Conservation (phyloP, 805 yeast genomes). For the Sugiyamaella floridensis region DNA sequence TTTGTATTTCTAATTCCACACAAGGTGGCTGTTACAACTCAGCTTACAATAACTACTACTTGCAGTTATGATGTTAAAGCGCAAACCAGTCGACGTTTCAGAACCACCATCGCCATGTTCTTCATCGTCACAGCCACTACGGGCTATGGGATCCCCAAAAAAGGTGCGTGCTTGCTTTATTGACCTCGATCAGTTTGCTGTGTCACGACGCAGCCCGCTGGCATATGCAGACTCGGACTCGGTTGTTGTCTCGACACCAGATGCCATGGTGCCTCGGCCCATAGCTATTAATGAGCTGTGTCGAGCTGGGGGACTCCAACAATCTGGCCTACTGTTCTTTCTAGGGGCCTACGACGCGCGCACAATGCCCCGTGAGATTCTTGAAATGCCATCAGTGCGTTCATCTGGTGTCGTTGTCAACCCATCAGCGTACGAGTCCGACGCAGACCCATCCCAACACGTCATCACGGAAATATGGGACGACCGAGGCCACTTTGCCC, state of each 20-base stretch:
- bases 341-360: background rate
- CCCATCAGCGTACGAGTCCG: background rate
- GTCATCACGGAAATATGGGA: conserved; percentile 21
- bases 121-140: background rate
- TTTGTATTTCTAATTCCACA: no score
- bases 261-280: background rate
- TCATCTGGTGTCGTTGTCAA: background rate
- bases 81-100: background rate
- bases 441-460: background rate
- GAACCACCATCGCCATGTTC: background rate
- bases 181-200: background rate
- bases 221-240: background rate
- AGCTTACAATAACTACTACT: no score
- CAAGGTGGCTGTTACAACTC: no score
- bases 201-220: background rate
- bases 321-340: background rate
- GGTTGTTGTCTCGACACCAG: background rate
- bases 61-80: background rate
- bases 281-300: background rate
- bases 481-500: conserved; percentile 22
- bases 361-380: background rate
- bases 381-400: background rate
- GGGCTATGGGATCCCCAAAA: background rate
- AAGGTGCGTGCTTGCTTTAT: background rate
- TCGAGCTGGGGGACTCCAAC: background rate